A percentile compares a stretch with the other conserved stretches of the same genome.
Evolutionary conservation across 1,284 basidiomycete genomes (phyloP).

Genomic region (Ceraceosorus guamensis): DNA sequence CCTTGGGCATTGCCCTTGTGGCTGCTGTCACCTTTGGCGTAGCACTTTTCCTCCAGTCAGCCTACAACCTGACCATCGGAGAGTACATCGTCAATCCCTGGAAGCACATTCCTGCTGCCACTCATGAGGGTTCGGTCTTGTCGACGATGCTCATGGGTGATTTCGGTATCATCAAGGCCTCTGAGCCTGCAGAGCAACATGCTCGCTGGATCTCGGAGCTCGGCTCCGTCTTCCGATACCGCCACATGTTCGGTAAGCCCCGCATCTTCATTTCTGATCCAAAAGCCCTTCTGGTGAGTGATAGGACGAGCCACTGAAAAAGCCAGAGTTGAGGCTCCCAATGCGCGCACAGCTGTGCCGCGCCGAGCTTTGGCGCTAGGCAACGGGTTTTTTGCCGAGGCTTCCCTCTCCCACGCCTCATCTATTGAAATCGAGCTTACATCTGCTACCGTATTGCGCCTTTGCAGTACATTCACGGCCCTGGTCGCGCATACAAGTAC

Average conservation of each 20-base stretch:
- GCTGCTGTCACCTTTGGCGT: background rate
- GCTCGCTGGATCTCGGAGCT: constrained; percentile 2
- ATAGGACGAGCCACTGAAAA: no score
- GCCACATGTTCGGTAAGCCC: constrained; percentile 27
- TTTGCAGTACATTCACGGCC: constrained; percentile 25
- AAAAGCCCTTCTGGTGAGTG: constrained; percentile 20
- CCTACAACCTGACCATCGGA: constrained; percentile 6
- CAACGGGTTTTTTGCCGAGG: no score
- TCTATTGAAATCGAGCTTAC: no score
- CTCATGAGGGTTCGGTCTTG: background rate
- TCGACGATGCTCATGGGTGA: constrained; percentile 8
- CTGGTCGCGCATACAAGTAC: constrained; percentile 23
- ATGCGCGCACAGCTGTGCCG: no score
- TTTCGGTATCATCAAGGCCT: constrained; percentile 4
- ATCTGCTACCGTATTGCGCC: no score
- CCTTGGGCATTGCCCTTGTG: background rate
- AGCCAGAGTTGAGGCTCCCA: no score
- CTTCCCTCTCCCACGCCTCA: no score
- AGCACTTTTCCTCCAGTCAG: background rate
- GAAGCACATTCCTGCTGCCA: constrained; percentile 6
- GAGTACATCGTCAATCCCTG: constrained; percentile 4
- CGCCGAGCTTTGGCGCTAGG: no score
- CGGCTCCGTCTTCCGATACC: constrained; percentile 5
- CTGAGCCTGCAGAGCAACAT: constrained; percentile 3
- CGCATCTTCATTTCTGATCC: constrained; percentile 37